Base-by-base conservation (phyloP, 1,139 yeast genomes). In the Wickerhamomyces sp. region DNA sequence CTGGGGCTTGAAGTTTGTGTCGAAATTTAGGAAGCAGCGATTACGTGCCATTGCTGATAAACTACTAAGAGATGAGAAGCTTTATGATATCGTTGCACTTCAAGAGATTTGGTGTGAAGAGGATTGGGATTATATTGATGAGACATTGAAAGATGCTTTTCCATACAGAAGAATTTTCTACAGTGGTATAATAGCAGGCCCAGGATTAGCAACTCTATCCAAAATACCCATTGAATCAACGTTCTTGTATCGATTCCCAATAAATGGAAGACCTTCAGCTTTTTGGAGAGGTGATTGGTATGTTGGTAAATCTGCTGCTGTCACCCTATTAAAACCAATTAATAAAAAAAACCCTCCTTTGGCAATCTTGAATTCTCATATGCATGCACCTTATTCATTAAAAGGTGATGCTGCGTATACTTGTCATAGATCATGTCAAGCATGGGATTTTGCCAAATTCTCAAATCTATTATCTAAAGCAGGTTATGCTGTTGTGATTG, bases 251-350 rank as follows among this genome's bases (percentile, higher is more conserved):
- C 66, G 96, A 32, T 92, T 87, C 57, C 95, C 97, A 1, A 76
- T 92, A 44, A 92, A 90, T 61, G 99, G 99, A 1, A 70, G 96
- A 37, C 95, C 97, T 1, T 79, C 90, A 28, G 98, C 98, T 1
- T 82, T 94, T 47, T 84, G 77, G 65, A 67, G 97, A 44, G 99
- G 99, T 22, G 99, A 92, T 60, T 92, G 97, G 96, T 87, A 76
- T 50, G 99, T 94, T 19, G 99, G 99, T 3, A 92, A 92, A 59
- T 76, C 94, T 19, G 76, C 89, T 17, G 86, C 95, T 0, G 80
- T 89, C 3, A 85, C 95, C 0, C 63, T 82, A 13, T 67, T 90
- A 33, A 65, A 67, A 39, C 81, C 84, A 8, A 67, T 73, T 7
- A 59, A 59, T 17, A 54, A 64, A 2, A 69, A 71, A 14, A 59